Base-by-base conservation (phyloP, 2,329 filamentous ascomycete species). In the Epicoccum sorghinum region DNA sequence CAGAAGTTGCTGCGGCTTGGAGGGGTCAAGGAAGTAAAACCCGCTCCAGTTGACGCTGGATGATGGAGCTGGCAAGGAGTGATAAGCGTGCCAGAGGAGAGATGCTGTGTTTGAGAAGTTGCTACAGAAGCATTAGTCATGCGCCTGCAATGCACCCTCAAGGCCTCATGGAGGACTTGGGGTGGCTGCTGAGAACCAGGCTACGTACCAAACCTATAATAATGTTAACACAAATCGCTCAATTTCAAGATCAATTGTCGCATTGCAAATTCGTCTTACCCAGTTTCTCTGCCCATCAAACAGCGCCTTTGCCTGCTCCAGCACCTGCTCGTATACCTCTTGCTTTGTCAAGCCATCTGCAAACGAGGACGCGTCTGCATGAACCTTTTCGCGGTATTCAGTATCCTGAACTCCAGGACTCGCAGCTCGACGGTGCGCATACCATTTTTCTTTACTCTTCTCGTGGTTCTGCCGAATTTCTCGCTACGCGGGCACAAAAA, bases 321-420 rank as follows among this genome's bases (percentile, higher is more conserved):
- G 76, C 1, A 93, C 85, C 66, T 93, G 89, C 59, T 83, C 81
- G 62, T 93, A 93, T 23, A 88, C 89, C 58, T 90, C 85, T 53
- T 84, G 79, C 74, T 93, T 93, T 47, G 81, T 85, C 56, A 91
- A 74, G 60, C 84, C 86, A 12, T 81, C 69, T 43, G 79, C 81
- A 74, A 93, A 93, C 66, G 85, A 90, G 47, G 89, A 90, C 3
- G 89, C 85, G 70, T 93, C 89, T 46, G 90, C 90, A 77, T 93
- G 90, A 53, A 90, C 88, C 88, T 65, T 47, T 23, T 37, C 23
- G 29, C 43, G 53, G 53, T 56, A 52, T 56, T 56, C 53, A 56
- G 53, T 47, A 56, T 56, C 53, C 53, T 41, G 53, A 30, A 22
- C 30, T 29, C 22, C 47, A 51, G 47, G 53, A 56, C 53, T 56